Evolutionary conservation across 306 rosid species (phyloP).

Genomic region (Biancaea sappan): DNA sequence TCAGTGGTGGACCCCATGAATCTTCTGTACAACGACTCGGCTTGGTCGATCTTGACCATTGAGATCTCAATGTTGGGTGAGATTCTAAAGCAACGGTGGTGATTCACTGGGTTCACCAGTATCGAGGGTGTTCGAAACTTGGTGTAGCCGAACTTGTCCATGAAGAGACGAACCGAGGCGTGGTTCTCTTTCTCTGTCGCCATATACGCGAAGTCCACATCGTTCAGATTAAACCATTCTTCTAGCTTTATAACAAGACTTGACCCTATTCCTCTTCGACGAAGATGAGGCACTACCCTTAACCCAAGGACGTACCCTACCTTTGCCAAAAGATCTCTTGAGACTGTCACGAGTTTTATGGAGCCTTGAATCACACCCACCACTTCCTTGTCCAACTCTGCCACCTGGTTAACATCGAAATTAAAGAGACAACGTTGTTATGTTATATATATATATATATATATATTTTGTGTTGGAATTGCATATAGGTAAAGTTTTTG

Average conservation of each 20-base stretch:
- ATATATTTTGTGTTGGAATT: too few species aligned
- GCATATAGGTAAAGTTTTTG: too few species aligned
- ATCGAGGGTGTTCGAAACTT: conserved; percentile 71
- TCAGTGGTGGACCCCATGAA: conserved; percentile 62
- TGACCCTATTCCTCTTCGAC: conserved; percentile 66
- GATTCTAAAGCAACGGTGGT: conserved; percentile 32
- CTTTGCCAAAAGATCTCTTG: conserved; percentile 47
- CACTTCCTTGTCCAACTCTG: conserved; percentile 62
- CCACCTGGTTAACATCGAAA: conserved; percentile 50
- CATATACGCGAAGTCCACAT: conserved; percentile 68
- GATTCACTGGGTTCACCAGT: conserved; percentile 65
- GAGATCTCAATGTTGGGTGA: conserved; percentile 51
- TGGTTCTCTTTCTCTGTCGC: conserved; percentile 78
- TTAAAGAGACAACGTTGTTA: too few species aligned
- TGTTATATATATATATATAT: too few species aligned
- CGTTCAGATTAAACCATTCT: conserved; percentile 67
- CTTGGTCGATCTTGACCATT: conserved; percentile 55
- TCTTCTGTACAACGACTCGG: conserved; percentile 59
- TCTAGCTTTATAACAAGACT: conserved; percentile 55
- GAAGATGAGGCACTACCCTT: conserved; percentile 56
- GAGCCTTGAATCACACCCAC: conserved; percentile 84
- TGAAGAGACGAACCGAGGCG: conserved; percentile 66
- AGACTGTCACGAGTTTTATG: conserved; percentile 54
- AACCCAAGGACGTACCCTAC: conserved; percentile 77
- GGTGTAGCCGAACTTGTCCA: conserved; percentile 50